Base-by-base conservation (phyloP, 1,284 basidiomycete species). In the Thecaphora thlaspeos region DNA sequence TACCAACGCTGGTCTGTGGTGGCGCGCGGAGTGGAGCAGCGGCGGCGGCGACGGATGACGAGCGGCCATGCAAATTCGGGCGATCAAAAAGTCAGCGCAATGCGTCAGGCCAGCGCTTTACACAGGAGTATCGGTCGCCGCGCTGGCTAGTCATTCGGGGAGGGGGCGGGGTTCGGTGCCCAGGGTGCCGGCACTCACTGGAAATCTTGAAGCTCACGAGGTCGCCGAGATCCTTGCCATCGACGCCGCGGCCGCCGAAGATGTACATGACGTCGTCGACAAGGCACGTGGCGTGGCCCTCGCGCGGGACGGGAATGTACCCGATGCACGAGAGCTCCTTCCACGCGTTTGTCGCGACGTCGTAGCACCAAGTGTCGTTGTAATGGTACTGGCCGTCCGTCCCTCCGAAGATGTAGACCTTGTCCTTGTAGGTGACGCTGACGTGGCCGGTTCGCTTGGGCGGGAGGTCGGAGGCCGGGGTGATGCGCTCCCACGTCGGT, bases 311-410 rank as follows among this genome's bases (percentile, higher is more conserved):
- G 17, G 95, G 95, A 55, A 97, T 96, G 79, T 90, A 98, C 2
- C 95, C 95, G 52, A 97, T 97, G 80, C 95, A 98, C 38, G 88
- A 87, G 51, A 99, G 82, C 78, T 99, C 95, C 14, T 88, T 84
- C 95, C 95, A 99, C 43, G 81, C 84, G 53, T 85, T 84, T 0
- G 90, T 88, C 28, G 83, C 83, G 42, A 92, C 82, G 78, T 96
- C 92, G 79, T 91, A 97, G 23, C 87, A 84, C 95, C 95, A 99
- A 5, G 94, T 98, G 77, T 99, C 95, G 79, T 98, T 98, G 81
- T 99, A 99, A 79, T 98, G 95, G 80, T 91, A 98, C 77, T 90
- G 88, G 23, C 93, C 94, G 73, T 99, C 95, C 5, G 95, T 99
- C 47, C 95, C 95, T 43, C 95, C 95, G 71, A 99, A 98, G 51